Evolutionary conservation across 495 filamentous ascomycete genomes (phyloP).

Genomic region (Xylaria sp.): DNA sequence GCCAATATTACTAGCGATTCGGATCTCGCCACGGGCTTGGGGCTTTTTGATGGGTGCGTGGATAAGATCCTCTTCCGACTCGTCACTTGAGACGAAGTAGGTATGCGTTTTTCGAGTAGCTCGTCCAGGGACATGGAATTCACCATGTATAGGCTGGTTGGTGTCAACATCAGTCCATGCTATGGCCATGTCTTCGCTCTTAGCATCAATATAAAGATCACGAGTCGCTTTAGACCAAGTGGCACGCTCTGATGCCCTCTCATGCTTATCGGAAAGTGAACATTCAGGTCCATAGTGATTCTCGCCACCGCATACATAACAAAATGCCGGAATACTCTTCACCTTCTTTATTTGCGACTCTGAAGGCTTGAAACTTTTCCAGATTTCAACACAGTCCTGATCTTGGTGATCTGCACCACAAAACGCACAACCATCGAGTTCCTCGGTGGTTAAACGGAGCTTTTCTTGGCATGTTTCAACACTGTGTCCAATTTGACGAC

Average conservation of each 20-base stretch:
- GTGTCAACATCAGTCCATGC: slow-evolving; percentile 29
- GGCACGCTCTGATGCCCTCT: slow-evolving; percentile 27
- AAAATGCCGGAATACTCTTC: slow-evolving; percentile 46
- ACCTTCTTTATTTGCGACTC: slow-evolving; percentile 41
- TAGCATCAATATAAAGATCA: slow-evolving; percentile 46
- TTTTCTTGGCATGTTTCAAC: slow-evolving; percentile 43
- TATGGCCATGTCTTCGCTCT: slow-evolving; percentile 41
- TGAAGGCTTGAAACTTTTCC: slow-evolving; percentile 43
- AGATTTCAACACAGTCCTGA: slow-evolving; percentile 44
- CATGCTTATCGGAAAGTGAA: slow-evolving; percentile 28
- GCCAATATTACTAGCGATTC: slow-evolving; percentile 40
- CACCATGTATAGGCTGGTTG: slow-evolving; percentile 4
- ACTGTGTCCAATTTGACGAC: slow-evolving; percentile 48
- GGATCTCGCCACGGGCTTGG: slow-evolving; percentile 37
- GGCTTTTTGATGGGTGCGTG: slow-evolving; percentile 42
- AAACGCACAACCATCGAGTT: slow-evolving; percentile 45
- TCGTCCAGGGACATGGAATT: slow-evolving; percentile 46
- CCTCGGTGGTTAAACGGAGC: slow-evolving; percentile 39
- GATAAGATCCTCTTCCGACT: slow-evolving; percentile 52
- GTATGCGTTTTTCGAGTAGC: slow-evolving; percentile 48
- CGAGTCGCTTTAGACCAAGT: slow-evolving; percentile 47
- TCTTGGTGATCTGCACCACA: slow-evolving; percentile 46
- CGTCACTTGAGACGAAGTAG: slow-evolving; percentile 50
- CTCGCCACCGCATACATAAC: slow-evolving; percentile 48
- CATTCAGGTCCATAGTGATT: slow-evolving; percentile 51